phyloP scores from a whole-genome alignment of 345 rosid genomes.

The Streptanthus diversifolius region DNA sequence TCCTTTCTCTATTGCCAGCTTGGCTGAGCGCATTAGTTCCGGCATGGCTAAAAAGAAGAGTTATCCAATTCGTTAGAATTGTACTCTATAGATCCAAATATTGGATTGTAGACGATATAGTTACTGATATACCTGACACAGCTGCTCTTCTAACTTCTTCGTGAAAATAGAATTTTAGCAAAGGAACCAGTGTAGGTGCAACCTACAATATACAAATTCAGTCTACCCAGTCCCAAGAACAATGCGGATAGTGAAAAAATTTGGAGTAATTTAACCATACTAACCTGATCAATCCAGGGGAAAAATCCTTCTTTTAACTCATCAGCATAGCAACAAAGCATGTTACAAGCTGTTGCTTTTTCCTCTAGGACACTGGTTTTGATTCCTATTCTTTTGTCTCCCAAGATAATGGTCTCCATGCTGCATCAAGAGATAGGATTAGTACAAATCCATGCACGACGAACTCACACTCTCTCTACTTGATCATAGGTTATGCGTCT shows the following conservation, averaged over 20 bases:
- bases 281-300: slow-evolving; percentile 98
- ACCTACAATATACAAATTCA: slow-evolving; percentile 49
- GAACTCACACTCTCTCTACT: not conserved
- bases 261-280: slow-evolving; percentile 8
- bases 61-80: slow-evolving; percentile 9
- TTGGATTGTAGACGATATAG: not conserved
- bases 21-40: slow-evolving; percentile 89
- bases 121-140: slow-evolving; percentile 72
- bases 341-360: slow-evolving; percentile 98
- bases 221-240: not conserved
- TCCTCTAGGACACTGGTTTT: slow-evolving; percentile 98
- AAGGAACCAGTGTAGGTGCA: slow-evolving; percentile 92
- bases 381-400: slow-evolving; percentile 98
- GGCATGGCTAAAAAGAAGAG: slow-evolving; percentile 76
- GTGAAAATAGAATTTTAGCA: slow-evolving; percentile 96
- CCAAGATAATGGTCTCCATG: slow-evolving; percentile 99
- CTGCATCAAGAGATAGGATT: slow-evolving; percentile 43
- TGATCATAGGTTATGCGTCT: not conserved
- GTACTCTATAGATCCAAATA: not conserved
- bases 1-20: slow-evolving; percentile 94
- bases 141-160: slow-evolving; percentile 99
- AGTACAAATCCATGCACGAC: not conserved
- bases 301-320: slow-evolving; percentile 98
- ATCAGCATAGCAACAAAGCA: slow-evolving; percentile 99
- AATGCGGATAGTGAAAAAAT: slow-evolving; percentile 1